Evolutionary conservation across 805 yeast species (phyloP), one percentile per base, ranked within the genome.

Genomic region (Zygotorulaspora danielsina): DNA sequence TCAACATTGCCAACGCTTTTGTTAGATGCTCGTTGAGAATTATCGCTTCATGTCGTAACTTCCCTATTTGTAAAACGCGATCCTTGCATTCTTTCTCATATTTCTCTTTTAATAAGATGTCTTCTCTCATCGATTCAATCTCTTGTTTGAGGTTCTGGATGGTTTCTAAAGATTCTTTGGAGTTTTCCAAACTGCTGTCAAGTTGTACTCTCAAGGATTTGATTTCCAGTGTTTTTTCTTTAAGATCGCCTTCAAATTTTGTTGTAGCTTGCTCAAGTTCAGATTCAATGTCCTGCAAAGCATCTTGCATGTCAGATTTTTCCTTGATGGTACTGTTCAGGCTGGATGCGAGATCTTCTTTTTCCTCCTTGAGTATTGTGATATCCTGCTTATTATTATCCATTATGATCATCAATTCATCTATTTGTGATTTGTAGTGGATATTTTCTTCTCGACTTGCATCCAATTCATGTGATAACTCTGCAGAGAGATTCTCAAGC

Each of bases 1-100:
- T 86, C 43, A 93, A 74, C 72, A 90, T 70, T 18, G 86, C 78
- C 45, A 90, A 66, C 1, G 97, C 95, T 55, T 93, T 90, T n/a
- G 96, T 88, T 39, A 93, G 66, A 64, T 93, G 97, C 57, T 93
- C 98, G 59, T 93, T 93, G 42, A 90, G 66, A 18, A 86, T 85
- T 7, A 93, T 90, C 2, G 95, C 90, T 61, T 93, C 98, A 60
- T 90, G 97, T 38, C 97, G 76, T 35, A 93, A 72, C 58, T 90
- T 93, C 1, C 97, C 97, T 36, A 93, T 78, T 36, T 80, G 74
- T 22, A 89, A 66, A 42, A 80, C 86, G 61, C 86, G 88, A 45
- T 73, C 88, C 67, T 69, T 79, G 32, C 72, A 67, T 57, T 71
- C 88, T 38, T 60, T 66, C 55, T 72, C 84, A 36, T 70, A 68